A percentile compares a stretch with the other conserved stretches of the same genome.
phyloP scores from a whole-genome alignment of 2,329 filamentous ascomycete species.

The Trichoderma gracile region DNA sequence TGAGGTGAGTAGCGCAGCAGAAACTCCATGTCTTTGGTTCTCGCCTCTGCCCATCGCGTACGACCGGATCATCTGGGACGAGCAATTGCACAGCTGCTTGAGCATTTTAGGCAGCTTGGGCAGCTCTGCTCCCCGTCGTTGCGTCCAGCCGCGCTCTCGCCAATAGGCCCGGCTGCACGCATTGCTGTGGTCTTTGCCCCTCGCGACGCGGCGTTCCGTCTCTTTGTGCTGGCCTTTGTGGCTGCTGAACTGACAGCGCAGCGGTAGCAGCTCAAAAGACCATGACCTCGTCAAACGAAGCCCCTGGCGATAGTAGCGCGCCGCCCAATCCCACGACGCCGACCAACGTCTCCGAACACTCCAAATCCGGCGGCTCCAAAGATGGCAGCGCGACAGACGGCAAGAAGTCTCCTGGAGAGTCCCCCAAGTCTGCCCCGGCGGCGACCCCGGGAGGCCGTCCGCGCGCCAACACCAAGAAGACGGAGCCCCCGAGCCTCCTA shows the following conservation, averaged over 20 bases:
- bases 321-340: constrained; percentile 27
- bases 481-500: constrained; percentile 49
- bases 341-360: background rate
- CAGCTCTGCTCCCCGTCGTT: background rate
- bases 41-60: background rate
- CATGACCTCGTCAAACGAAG: constrained; percentile 31
- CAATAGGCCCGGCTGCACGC: background rate
- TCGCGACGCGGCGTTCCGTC: background rate
- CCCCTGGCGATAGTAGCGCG: constrained; percentile 29
- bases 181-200: background rate
- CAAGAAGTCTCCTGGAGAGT: constrained; percentile 30
- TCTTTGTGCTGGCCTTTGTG: background rate
- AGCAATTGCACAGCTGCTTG: constrained; percentile 1
- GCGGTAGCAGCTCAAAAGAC: constrained; percentile 25
- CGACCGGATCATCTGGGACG: background rate
- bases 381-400: constrained; percentile 23
- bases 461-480: constrained; percentile 42
- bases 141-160: background rate
- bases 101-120: constrained; percentile 23
- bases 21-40: background rate
- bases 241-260: background rate
- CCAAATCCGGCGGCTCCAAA: constrained; percentile 2
- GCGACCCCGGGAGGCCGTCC: constrained; percentile 37
- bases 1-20: constrained; percentile 24
- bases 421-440: constrained; percentile 48